Base-by-base conservation (phyloP, 306 rosid genomes). In the Dalbergia cultrata region DNA sequence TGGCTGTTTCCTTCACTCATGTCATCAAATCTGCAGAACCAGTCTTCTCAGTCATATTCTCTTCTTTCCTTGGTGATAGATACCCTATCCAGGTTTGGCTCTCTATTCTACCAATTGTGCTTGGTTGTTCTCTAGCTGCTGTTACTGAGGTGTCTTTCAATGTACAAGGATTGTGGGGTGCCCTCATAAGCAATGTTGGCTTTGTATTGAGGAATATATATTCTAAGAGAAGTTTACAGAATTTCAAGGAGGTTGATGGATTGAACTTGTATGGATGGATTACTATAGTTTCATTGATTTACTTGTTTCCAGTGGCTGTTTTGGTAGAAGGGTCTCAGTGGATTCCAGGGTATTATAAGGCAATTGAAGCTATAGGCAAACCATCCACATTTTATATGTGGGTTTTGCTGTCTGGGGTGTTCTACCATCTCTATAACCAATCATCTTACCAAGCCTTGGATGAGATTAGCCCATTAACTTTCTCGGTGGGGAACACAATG, bases 401-500 rank as follows among this genome's bases (percentile, higher is more conserved):
- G 97, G 97, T 95, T 37, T 49, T 93, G 86, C 70, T 95, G 11
- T 91, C 99, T 68, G 98, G 99, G 13, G 82, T 95, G 70, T 95
- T 93, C 85, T 95, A 95, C 84, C 98, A 93, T 90, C 94, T 95
- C 21, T 95, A 95, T 84, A 93, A 95, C 75, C 99, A 95, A 80
- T 95, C 99, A 6, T 93, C 98, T 47, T 95, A 95, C 73, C 96
- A 93, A 87, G 99, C 99, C 35, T 81, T 95, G 16, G 97, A 95
- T 80, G 91, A 95, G n/a, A 93, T 91, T 79, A 93, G 94, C 65
- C 98, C 99, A 0, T 72, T 95, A 70, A 93, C 93, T 39, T 95
- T 95, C 80, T 95, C 98, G 0, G 99, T 95, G 4, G 99, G 99
- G 13, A 95, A 95, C 85, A 93, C 99, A 17, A 93, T 95, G 97